Conservation (phyloP, 2,329 filamentous ascomycete genomes). For the Colletotrichum chlorophyti region DNA sequence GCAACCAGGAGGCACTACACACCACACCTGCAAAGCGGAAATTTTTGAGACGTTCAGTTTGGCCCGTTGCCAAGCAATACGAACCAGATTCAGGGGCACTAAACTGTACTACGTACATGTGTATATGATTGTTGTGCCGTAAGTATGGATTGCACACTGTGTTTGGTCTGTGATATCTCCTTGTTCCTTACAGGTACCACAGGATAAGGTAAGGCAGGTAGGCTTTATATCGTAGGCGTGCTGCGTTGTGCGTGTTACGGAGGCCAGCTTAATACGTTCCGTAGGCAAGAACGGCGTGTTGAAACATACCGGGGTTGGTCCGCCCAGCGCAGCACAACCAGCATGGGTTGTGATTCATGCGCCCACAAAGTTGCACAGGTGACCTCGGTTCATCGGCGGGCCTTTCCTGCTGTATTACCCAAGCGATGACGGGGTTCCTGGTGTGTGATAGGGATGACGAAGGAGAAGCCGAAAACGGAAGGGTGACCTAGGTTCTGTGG, state of each 20-base stretch:
- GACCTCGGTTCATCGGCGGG: constrained; percentile 5
- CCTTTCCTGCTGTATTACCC: no score
- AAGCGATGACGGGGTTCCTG: background rate
- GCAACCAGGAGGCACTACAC: background rate
- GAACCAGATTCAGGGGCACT: background rate
- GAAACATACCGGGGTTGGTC: no score
- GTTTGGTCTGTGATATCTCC: no score
- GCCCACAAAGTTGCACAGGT: background rate
- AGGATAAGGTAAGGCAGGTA: no score
- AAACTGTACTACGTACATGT: background rate
- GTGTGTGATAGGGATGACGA: background rate
- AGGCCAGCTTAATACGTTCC: no score
- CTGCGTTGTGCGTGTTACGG: no score
- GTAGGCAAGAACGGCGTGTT: no score
- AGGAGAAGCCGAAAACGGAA: background rate
- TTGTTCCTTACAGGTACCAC: no score
- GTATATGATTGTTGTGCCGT: background rate
- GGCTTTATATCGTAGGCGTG: no score
- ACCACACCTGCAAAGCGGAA: background rate
- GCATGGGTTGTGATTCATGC: constrained; percentile 18
- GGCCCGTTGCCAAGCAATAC: constrained; percentile 12
- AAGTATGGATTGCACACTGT: constrained; percentile 4
- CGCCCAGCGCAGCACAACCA: no score
- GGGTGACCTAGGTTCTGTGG: background rate
- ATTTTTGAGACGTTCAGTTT: background rate